Percentiles rank a stretch among this genome's conserved stretches.
phyloP scores from a whole-genome alignment of 2,329 filamentous ascomycete genomes.

The Elsinoe arachidis region DNA sequence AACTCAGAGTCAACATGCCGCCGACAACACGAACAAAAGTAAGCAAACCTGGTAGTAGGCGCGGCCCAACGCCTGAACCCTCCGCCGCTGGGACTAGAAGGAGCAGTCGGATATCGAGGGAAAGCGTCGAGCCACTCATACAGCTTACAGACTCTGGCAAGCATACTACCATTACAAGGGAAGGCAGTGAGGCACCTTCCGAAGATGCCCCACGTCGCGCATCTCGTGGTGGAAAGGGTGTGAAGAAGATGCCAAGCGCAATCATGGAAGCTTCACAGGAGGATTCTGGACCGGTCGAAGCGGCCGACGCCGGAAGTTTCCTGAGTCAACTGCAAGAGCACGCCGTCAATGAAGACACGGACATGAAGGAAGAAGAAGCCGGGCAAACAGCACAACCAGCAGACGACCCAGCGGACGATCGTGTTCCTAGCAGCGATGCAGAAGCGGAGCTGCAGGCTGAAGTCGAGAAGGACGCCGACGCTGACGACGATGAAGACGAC shows the following conservation, averaged over 20 bases:
- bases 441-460: slow-evolving; percentile 27
- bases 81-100: slow-evolving; percentile 30
- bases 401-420: slow-evolving; percentile 23
- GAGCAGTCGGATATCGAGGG: slow-evolving; percentile 52
- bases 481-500: slow-evolving; percentile 50
- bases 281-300: slow-evolving; percentile 28
- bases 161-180: slow-evolving; percentile 46
- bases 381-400: slow-evolving; percentile 23
- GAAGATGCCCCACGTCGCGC: slow-evolving; percentile 36
- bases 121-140: slow-evolving; percentile 47
- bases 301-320: slow-evolving; percentile 23
- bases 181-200: slow-evolving; percentile 42
- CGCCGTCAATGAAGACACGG: slow-evolving; percentile 27
- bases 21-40: slow-evolving; percentile 16
- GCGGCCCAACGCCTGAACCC: slow-evolving; percentile 7
- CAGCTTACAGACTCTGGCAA: slow-evolving; percentile 52
- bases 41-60: slow-evolving; percentile 27
- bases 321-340: slow-evolving; percentile 20
- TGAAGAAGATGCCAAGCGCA: slow-evolving; percentile 40
- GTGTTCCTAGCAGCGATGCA: slow-evolving; percentile 22
- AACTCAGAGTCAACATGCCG: slow-evolving; percentile 19
- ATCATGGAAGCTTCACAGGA: slow-evolving; percentile 49
- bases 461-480: slow-evolving; percentile 27
- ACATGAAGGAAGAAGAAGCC: slow-evolving; percentile 27
- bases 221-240: slow-evolving; percentile 39